Conservation (phyloP, 768 basidiomycete genomes). For the Hebeloma cylindrosporum region DNA sequence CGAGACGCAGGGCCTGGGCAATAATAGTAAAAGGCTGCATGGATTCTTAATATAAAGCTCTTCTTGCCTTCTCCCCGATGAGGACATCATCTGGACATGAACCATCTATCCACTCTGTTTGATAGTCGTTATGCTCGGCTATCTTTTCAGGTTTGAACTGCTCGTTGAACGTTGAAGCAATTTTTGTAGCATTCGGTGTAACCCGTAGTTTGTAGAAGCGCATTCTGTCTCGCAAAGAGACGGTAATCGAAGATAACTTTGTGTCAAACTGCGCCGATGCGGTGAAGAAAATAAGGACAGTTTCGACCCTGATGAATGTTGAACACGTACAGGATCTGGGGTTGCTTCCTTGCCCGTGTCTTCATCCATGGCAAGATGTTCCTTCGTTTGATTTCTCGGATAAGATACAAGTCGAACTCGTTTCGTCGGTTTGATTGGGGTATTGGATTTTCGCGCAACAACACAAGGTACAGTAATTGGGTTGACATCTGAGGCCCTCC, state of each 20-base stretch:
- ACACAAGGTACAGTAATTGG: constrained; percentile 70
- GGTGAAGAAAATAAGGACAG: background rate
- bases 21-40: background rate
- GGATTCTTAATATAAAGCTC: background rate
- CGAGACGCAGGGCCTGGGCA: constrained; percentile 63
- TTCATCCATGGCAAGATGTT: background rate
- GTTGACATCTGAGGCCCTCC: constrained; percentile 73
- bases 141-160: constrained; percentile 87
- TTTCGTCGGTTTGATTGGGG: constrained; percentile 40
- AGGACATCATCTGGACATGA: constrained; percentile 49
- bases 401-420: constrained; percentile 55
- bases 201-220: constrained; percentile 81
- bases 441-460: constrained; percentile 63
- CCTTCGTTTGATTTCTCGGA: constrained; percentile 41
- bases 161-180: constrained; percentile 78
- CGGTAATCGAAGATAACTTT: constrained; percentile 69
- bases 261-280: constrained; percentile 57
- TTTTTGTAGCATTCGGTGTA: constrained; percentile 65
- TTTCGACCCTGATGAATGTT: background rate
- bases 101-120: constrained; percentile 79
- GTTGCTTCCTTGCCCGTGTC: constrained; percentile 10
- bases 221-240: constrained; percentile 80
- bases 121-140: constrained; percentile 78
- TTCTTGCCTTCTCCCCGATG: constrained; percentile 68
- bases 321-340: constrained; percentile 53